Evolutionary conservation across 805 yeast species (phyloP), one percentile per base, ranked within the genome.

Genomic region (Candida methanosorbosa): DNA sequence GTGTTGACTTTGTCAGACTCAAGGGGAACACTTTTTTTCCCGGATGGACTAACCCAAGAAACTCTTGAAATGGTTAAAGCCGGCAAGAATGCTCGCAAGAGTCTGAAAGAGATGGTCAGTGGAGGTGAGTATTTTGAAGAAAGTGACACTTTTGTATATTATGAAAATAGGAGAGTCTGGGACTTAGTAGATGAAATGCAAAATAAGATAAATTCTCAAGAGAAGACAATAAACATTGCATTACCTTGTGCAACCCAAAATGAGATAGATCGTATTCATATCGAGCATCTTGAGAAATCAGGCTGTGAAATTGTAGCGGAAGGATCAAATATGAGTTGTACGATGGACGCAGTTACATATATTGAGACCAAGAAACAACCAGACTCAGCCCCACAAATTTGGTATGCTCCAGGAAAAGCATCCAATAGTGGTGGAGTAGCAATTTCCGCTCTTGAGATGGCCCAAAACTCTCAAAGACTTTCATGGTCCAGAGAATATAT

Each of bases 361-460:
- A n/a, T n/a, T n/a, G n/a, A n/a, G n/a, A n/a, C n/a, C n/a, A 86
- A 83, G 42, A 88, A 88, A 54, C 97, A 90, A 76, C 84, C 81
- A 52, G 75, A 72, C 62, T 77, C 63, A 31, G 54, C 66, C 39
- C 48, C 68, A 38, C 68, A 75, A 41, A 84, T 87, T 64, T 90
- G 98, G 98, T 90, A 88, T 70, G 97, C 94, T 54, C 97, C 97
- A 60, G 97, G 97, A 68, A 90, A 90, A 77, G 97, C 97, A 50
- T 90, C 97, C 56, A 90, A 90, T 79, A 81, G 94, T 70, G 98
- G 97, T 70, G 98, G 98, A 79, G 98, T 90, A 52, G 95, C 96
- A 39, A 97, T 88, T 38, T 85, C 96, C 39, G 97, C 97, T 58
- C 75, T 90, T 48, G 98, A 90, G 75, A 92, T 90, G 98, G 97